Conservation (phyloP, 768 basidiomycete species). For the Suillus americanus region DNA sequence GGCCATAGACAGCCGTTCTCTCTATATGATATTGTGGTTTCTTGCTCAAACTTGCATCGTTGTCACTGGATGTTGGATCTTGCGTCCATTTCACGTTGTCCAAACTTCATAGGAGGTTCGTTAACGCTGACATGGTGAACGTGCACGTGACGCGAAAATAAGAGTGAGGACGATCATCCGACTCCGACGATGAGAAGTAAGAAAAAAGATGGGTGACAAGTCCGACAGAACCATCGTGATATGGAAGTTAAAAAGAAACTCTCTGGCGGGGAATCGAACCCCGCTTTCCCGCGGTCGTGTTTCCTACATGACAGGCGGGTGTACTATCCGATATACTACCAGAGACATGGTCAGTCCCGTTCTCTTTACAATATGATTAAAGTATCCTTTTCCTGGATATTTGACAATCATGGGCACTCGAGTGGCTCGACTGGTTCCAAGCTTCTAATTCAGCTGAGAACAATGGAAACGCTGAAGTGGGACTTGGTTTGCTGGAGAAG, state of each 20-base stretch:
- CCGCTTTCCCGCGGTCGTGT: constrained; percentile 25
- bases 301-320: constrained; percentile 34
- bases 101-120: background rate
- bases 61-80: background rate
- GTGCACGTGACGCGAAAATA: background rate
- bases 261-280: constrained; percentile 37
- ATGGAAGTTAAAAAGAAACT: constrained; percentile 46
- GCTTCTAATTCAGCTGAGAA: too few relatives aligned
- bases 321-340: constrained; percentile 40
- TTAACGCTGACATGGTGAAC: background rate
- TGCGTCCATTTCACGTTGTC: background rate
- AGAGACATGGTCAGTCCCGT: constrained; percentile 7
- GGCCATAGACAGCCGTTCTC: too few relatives aligned
- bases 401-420: too few relatives aligned
- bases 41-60: background rate
- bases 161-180: background rate
- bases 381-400: too few relatives aligned
- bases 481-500: too few relatives aligned
- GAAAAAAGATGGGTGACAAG: background rate
- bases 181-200: too few relatives aligned
- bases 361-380: background rate
- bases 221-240: constrained; percentile 30
- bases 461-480: too few relatives aligned
- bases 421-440: too few relatives aligned
- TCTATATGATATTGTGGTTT: background rate